Conservation (phyloP, 177 flowering plant species). For the Tripterygium wilfordii region DNA sequence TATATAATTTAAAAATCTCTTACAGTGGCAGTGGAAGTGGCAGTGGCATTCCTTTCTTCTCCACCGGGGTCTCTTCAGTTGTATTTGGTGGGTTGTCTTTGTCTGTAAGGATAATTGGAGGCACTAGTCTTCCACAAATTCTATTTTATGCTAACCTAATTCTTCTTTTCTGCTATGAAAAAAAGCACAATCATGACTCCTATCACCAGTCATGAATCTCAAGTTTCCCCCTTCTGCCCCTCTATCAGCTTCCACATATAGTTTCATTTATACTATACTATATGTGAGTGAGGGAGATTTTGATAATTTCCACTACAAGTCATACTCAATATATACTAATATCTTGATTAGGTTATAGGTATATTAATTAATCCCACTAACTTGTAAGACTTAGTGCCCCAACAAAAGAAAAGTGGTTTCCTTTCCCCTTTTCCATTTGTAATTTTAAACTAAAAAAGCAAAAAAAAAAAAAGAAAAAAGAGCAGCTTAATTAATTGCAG, state of each 20-base stretch:
- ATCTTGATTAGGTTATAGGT: too few species aligned
- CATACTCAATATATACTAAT: not conserved
- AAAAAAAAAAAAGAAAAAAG: too few species aligned
- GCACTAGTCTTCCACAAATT: slow-evolving; percentile 29
- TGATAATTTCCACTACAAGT: slow-evolving; percentile 19
- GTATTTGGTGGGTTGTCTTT: slow-evolving; percentile 46
- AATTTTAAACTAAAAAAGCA: slow-evolving; percentile 19
- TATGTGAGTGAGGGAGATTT: slow-evolving; percentile 8
- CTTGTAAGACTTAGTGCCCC: slow-evolving; percentile 36
- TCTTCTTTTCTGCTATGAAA: slow-evolving; percentile 1
- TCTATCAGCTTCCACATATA: not conserved
- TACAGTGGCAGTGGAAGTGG: too few species aligned
- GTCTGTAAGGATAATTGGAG: slow-evolving; percentile 39
- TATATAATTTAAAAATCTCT: slow-evolving; percentile 1
- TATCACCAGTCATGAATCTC: slow-evolving; percentile 3
- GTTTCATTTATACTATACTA: not conserved
- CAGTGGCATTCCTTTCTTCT: slow-evolving; percentile 40
- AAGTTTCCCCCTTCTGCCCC: slow-evolving; percentile 8
- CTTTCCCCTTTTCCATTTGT: slow-evolving; percentile 23
- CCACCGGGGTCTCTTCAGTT: slow-evolving; percentile 41
- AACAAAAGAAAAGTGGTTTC: slow-evolving; percentile 46
- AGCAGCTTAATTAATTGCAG: too few species aligned
- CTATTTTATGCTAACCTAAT: slow-evolving; percentile 26
- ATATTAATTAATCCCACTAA: slow-evolving; percentile 22
- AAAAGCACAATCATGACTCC: slow-evolving; percentile 1